A percentile compares a stretch with the other conserved stretches of the same genome.
Evolutionary conservation across 2,329 filamentous ascomycete species (phyloP).

Genomic region (Byssochlamys sp.): DNA sequence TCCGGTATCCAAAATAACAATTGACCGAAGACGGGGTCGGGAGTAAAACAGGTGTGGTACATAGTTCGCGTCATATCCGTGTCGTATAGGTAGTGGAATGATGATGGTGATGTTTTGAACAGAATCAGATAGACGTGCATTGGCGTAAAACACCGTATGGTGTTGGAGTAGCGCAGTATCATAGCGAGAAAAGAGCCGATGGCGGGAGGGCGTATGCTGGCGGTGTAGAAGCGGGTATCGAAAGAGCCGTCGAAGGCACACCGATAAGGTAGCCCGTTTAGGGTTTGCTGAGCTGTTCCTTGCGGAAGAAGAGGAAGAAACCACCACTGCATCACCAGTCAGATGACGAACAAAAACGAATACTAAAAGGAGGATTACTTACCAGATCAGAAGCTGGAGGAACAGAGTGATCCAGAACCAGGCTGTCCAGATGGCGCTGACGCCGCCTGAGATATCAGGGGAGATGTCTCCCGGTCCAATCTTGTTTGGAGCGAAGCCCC

Average conservation of each 20-base stretch:
- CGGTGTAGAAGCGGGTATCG: not conserved
- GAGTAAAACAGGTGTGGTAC: not conserved
- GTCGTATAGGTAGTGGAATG: not conserved
- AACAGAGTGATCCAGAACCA: constrained; percentile 55
- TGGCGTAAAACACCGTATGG: not conserved
- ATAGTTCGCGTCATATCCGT: not conserved
- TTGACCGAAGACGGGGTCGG: not conserved
- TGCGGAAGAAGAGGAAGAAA: constrained; percentile 36
- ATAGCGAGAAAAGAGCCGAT: not conserved
- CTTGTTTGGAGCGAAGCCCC: constrained; percentile 52
- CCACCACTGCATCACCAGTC: constrained; percentile 20
- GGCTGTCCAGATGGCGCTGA: constrained; percentile 37
- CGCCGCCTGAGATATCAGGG: constrained; percentile 48
- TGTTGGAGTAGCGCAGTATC: not conserved
- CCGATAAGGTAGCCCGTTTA: constrained; percentile 9
- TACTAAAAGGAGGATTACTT: constrained; percentile 38
- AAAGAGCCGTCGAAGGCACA: not conserved
- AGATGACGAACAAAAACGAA: not conserved
- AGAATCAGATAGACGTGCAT: not conserved
- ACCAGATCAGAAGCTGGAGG: constrained; percentile 50
- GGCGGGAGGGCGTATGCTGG: not conserved
- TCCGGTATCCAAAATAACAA: not conserved
- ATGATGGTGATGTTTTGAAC: not conserved
- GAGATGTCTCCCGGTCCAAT: constrained; percentile 54
- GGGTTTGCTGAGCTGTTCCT: constrained; percentile 37